Conservation (phyloP, 2,329 filamentous ascomycete species). For the Penicillium nordicum region DNA sequence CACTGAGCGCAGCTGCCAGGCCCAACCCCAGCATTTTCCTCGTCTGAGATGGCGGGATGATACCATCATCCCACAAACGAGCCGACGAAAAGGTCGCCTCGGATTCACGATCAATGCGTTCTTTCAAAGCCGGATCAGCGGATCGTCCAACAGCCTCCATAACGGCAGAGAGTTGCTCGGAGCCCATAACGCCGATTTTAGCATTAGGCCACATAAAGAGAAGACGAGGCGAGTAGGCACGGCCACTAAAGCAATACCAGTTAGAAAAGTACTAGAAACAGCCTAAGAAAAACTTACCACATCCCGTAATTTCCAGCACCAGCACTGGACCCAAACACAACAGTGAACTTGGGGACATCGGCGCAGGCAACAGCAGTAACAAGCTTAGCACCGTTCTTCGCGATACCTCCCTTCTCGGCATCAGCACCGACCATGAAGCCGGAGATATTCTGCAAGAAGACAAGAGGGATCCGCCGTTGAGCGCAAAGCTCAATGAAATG, state of each 20-base stretch:
- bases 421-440: conserved; percentile 98
- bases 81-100: conserved; percentile 86
- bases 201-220: conserved; percentile 98
- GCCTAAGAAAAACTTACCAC: conserved; percentile 55
- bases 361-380: conserved; percentile 94
- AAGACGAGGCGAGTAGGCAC: conserved; percentile 87
- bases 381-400: conserved; percentile 95
- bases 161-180: conserved; percentile 83
- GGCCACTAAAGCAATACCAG: conserved; percentile 54
- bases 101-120: conserved; percentile 83
- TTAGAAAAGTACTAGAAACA: neutral
- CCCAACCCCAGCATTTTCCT: conserved; percentile 68
- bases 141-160: conserved; percentile 92
- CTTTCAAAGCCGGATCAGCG: conserved; percentile 74
- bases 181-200: conserved; percentile 93
- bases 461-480: conserved; percentile 80
- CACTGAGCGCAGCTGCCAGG: conserved; percentile 68
- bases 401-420: conserved; percentile 90
- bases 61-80: conserved; percentile 83
- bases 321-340: conserved; percentile 89
- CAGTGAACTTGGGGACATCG: conserved; percentile 92
- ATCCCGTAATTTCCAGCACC: conserved; percentile 98
- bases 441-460: conserved; percentile 95
- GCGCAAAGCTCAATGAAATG: conserved; percentile 96
- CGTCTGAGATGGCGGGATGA: conserved; percentile 75